Evolutionary conservation across 306 rosid genomes (phyloP).

Genomic region (Cotoneaster glaucophyllus): DNA sequence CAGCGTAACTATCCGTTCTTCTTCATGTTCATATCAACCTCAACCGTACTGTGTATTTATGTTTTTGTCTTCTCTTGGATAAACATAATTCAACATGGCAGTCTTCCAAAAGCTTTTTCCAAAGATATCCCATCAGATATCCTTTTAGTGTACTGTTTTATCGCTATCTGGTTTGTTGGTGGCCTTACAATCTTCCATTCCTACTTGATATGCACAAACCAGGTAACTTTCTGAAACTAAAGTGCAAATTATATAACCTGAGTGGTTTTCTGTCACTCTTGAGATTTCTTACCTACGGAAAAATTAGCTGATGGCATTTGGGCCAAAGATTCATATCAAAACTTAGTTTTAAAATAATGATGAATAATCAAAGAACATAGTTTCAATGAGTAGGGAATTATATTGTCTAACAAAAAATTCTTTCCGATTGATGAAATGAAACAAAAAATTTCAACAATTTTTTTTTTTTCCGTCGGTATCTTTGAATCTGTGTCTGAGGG

Average conservation of each 20-base stretch:
- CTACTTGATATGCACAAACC: conserved; percentile 77
- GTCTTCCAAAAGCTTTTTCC: conserved; percentile 32
- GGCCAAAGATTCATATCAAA: background rate
- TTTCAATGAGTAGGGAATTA: background rate
- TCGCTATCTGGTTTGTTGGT: conserved; percentile 91
- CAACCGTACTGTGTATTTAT: conserved; percentile 72
- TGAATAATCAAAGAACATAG: background rate
- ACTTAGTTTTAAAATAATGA: background rate
- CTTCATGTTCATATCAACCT: conserved; percentile 83
- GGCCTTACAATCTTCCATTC: conserved; percentile 91
- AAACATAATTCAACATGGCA: conserved; percentile 22
- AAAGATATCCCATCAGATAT: conserved; percentile 55
- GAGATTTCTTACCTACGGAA: background rate
- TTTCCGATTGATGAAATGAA: too few species aligned
- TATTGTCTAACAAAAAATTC: background rate
- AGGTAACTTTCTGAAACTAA: conserved; percentile 41
- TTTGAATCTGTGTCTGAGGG: background rate
- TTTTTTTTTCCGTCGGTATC: background rate
- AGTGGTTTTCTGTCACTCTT: background rate
- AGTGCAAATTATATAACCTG: background rate
- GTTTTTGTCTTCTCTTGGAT: conserved; percentile 68
- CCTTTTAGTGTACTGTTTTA: conserved; percentile 66
- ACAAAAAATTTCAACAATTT: background rate
- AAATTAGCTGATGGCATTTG: background rate
- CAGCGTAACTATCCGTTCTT: conserved; percentile 93